Percentiles rank a stretch among this genome's conserved stretches.
phyloP scores from a whole-genome alignment of 2,329 filamentous ascomycete species.

The Cladophialophora chaetospira region DNA sequence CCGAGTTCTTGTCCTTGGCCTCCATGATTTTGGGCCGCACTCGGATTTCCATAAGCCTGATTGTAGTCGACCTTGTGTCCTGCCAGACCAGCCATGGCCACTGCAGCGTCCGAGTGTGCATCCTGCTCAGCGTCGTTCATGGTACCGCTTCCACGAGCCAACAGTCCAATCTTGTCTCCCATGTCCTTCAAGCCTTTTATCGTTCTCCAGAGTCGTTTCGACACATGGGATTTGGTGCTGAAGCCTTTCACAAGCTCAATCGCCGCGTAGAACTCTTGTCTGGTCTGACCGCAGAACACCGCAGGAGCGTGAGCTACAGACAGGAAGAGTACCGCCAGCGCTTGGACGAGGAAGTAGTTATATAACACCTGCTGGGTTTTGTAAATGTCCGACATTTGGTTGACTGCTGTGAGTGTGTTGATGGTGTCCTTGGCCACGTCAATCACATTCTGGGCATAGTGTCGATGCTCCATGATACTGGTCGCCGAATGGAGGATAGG shows the following conservation, averaged over 20 bases:
- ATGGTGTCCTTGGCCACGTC: constrained; percentile 68
- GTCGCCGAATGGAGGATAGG: constrained; percentile 82
- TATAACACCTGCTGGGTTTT: constrained; percentile 64
- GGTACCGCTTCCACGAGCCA: constrained; percentile 34
- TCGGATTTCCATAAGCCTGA: constrained; percentile 46
- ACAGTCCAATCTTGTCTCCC: constrained; percentile 61
- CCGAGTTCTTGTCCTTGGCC: constrained; percentile 43
- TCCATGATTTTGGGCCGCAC: constrained; percentile 33
- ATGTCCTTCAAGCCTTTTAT: constrained; percentile 65
- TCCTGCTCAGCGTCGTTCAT: constrained; percentile 47
- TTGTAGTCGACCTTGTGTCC: constrained; percentile 62
- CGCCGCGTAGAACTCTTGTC: constrained; percentile 69
- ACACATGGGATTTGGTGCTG: constrained; percentile 62
- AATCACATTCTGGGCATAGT: constrained; percentile 69
- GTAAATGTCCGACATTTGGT: constrained; percentile 65
- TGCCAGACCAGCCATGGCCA: constrained; percentile 67
- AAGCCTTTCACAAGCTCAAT: constrained; percentile 65
- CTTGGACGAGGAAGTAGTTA: constrained; percentile 68
- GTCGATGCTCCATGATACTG: constrained; percentile 75
- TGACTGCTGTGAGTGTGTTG: constrained; percentile 61
- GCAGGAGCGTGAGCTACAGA: constrained; percentile 65
- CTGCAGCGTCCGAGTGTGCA: constrained; percentile 62
- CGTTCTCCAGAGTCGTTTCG: constrained; percentile 65
- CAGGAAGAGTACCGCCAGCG: constrained; percentile 64
- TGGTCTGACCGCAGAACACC: constrained; percentile 61